phyloP scores from a whole-genome alignment of 23 red algal species.

The Gracilariopsis chorda region DNA sequence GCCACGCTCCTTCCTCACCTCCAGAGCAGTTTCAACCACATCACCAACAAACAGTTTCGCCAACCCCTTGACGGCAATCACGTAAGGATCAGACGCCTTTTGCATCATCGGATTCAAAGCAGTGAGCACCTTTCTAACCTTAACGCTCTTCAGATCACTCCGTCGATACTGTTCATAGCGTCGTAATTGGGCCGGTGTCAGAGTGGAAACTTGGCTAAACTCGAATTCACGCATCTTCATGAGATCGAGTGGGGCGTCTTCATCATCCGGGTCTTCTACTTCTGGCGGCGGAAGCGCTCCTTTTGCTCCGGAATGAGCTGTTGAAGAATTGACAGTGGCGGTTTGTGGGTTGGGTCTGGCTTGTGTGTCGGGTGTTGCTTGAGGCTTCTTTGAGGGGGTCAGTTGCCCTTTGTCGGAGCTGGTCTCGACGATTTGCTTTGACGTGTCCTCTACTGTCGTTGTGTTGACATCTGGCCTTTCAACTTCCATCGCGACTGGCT shows the following conservation, averaged over 20 bases:
- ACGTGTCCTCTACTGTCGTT: not conserved
- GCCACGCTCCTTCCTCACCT: slow-evolving; percentile 67
- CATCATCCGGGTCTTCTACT: slow-evolving; percentile 13
- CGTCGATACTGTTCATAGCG: slow-evolving; percentile 74
- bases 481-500: not conserved
- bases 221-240: slow-evolving; percentile 38
- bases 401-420: not conserved
- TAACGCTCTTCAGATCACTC: slow-evolving; percentile 70
- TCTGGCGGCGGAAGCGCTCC: not conserved
- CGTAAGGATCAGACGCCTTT: slow-evolving; percentile 62
- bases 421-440: not conserved
- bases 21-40: slow-evolving; percentile 80
- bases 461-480: not conserved
- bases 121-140: slow-evolving; percentile 68
- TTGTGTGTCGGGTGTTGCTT: too few relatives aligned
- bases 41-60: slow-evolving; percentile 95
- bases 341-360: too few relatives aligned
- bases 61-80: slow-evolving; percentile 88
- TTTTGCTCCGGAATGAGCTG: too few relatives aligned
- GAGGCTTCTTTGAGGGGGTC: not conserved
- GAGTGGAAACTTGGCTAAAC: slow-evolving; percentile 54
- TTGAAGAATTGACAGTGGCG: too few relatives aligned
- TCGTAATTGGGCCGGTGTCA: slow-evolving; percentile 40
- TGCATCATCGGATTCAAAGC: slow-evolving; percentile 52
- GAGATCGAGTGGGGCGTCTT: slow-evolving; percentile 41